These are phyloP conservation scores for Lactuca sativa DNA, from an alignment of 129 eudicot species.

Conservation along the genomic window DNA sequence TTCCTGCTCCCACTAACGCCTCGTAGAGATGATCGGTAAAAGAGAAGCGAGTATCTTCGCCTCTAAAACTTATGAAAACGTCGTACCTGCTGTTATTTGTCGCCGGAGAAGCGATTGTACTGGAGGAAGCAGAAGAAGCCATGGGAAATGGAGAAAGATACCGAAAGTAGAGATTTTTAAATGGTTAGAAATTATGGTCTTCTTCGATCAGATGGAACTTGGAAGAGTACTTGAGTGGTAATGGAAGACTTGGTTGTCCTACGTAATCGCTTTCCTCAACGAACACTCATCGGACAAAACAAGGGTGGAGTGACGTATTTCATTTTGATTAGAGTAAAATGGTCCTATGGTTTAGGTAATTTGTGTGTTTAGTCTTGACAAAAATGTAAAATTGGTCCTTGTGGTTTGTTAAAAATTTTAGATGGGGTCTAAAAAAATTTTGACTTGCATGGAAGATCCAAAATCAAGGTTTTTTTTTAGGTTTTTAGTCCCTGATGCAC, in stretches of 20 bases:
- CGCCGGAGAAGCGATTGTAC: conserved; percentile 4
- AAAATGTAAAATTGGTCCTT: too few species aligned
- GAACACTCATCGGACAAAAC: background rate
- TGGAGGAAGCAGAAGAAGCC: conserved; percentile 2
- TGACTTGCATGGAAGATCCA: too few species aligned
- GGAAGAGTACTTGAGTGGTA: background rate
- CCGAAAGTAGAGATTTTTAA: background rate
- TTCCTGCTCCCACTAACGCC: conserved; percentile 12
- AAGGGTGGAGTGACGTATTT: background rate
- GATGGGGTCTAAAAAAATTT: too few species aligned
- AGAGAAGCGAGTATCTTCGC: conserved; percentile 20
- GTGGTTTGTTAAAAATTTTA: too few species aligned
- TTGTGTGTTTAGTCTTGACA: too few species aligned
- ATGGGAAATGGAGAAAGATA: background rate
- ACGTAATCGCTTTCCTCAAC: background rate
- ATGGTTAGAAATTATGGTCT: background rate
- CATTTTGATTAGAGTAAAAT: background rate
- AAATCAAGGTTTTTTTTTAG: too few species aligned
- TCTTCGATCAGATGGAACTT: background rate
- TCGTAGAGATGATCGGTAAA: conserved; percentile 20
- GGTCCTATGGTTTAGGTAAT: too few species aligned
- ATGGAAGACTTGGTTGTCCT: background rate
- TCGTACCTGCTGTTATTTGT: background rate
- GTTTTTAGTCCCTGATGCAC: too few species aligned
- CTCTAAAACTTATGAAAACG: conserved; percentile 27